phyloP scores from a whole-genome alignment of 2,329 filamentous ascomycete genomes.

The Pyricularia sp. region DNA sequence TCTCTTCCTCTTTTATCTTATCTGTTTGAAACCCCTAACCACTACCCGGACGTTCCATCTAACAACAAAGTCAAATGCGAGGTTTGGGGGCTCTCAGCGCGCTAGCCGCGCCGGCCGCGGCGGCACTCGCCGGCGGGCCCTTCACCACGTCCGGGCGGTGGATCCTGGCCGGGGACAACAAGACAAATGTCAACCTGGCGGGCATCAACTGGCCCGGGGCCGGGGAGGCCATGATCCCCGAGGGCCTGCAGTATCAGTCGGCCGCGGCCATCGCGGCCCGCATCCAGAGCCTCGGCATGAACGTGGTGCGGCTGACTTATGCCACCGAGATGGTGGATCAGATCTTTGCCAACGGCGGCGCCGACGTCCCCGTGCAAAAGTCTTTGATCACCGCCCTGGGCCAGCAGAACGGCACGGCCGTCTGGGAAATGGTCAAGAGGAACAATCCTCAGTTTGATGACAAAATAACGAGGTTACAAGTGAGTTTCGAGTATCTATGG shows the following conservation, averaged over 20 bases:
- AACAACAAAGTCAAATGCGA: neutral
- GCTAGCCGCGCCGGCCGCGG: neutral
- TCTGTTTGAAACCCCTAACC: neutral
- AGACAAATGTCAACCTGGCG: conserved; percentile 28
- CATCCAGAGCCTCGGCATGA: conserved; percentile 42
- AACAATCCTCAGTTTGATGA: conserved; percentile 40
- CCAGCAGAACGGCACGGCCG: conserved; percentile 32
- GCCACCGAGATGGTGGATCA: conserved; percentile 48
- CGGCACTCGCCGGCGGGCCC: conserved; percentile 10
- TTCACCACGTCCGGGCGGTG: conserved; percentile 12
- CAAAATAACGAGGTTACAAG: conserved; percentile 34
- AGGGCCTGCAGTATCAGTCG: conserved; percentile 44
- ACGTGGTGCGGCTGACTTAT: conserved; percentile 44
- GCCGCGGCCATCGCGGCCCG: conserved; percentile 36
- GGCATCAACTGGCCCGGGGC: conserved; percentile 45
- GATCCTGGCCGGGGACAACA: conserved; percentile 20
- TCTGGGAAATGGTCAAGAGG: conserved; percentile 33
- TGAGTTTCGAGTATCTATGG: conserved; percentile 14
- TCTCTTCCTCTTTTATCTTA: neutral
- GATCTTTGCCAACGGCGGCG: conserved; percentile 26
- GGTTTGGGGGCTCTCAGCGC: neutral
- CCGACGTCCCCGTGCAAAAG: conserved; percentile 25
- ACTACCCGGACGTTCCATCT: neutral
- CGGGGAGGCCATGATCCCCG: conserved; percentile 45
- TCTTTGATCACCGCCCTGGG: conserved; percentile 31